phyloP scores from a whole-genome alignment of 768 basidiomycete genomes.

The Pleurotus cornucopiae region DNA sequence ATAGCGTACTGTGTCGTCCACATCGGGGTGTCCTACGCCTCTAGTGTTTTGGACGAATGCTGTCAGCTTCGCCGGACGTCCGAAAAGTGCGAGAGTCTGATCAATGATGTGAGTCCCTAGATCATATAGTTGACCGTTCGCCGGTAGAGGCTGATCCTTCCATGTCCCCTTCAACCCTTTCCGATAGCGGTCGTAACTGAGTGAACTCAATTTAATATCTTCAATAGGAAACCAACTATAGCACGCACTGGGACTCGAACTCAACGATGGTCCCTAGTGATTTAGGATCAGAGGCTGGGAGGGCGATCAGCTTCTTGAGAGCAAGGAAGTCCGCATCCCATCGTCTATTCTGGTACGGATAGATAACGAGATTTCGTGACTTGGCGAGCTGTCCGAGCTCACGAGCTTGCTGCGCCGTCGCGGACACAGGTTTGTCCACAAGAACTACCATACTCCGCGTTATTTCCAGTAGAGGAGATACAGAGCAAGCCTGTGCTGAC shows the following conservation, averaged over 20 bases:
- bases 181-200: conserved; percentile 74
- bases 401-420: conserved; percentile 52
- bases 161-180: conserved; percentile 63
- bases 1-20: conserved; percentile 60
- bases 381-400: conserved; percentile 59
- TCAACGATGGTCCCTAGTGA: conserved; percentile 62
- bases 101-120: conserved; percentile 80
- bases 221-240: too few species aligned
- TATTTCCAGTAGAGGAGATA: not conserved
- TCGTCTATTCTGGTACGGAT: conserved; percentile 70
- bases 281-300: conserved; percentile 45
- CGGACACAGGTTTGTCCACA: conserved; percentile 76
- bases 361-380: conserved; percentile 58
- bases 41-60: conserved; percentile 69
- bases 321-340: conserved; percentile 80
- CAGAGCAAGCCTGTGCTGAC: conserved; percentile 24
- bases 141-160: conserved; percentile 69
- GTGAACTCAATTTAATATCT: not conserved
- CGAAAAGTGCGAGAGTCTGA: conserved; percentile 73
- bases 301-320: conserved; percentile 50
- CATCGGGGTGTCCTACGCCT: conserved; percentile 55
- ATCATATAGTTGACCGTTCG: conserved; percentile 69
- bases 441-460: conserved; percentile 41
- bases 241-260: conserved; percentile 69
- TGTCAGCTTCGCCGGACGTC: conserved; percentile 63